Percentiles rank a stretch among this genome's conserved stretches.
Conservation (phyloP, 2,329 filamentous ascomycete species). For the Tolypocladium inflatum region DNA sequence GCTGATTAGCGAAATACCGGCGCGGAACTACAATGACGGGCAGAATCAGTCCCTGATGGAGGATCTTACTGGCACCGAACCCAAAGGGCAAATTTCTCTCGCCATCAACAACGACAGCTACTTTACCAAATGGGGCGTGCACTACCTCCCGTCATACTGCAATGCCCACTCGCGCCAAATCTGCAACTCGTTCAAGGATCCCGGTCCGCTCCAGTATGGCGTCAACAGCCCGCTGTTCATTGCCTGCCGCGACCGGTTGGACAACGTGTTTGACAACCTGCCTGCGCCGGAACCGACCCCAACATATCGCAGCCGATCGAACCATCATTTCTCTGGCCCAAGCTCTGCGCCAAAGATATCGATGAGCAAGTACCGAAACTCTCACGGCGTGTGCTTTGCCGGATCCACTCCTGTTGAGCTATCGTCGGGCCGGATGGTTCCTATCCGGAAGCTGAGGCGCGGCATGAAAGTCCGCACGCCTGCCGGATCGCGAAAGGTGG, state of each 20-base stretch:
- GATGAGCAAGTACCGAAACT: slow-evolving; percentile 36
- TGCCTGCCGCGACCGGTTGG: slow-evolving; percentile 37
- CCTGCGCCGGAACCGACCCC: slow-evolving; percentile 32
- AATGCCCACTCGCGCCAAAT: slow-evolving; percentile 46
- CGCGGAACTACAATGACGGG: slow-evolving; percentile 22
- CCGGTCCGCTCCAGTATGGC: slow-evolving; percentile 46
- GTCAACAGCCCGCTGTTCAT: slow-evolving; percentile 40
- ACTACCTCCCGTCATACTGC: slow-evolving; percentile 48
- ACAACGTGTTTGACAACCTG: slow-evolving; percentile 37
- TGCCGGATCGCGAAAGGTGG: slow-evolving; percentile 35
- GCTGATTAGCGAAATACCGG: slow-evolving; percentile 25
- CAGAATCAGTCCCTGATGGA: slow-evolving; percentile 36
- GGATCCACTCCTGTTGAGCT: slow-evolving; percentile 37
- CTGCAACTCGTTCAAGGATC: slow-evolving; percentile 54
- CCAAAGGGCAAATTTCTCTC: slow-evolving; percentile 39
- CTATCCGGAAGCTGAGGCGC: slow-evolving; percentile 31
- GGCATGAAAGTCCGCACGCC: slow-evolving; percentile 43
- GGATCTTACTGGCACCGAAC: slow-evolving; percentile 34
- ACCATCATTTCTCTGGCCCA: background rate
- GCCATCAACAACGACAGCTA: slow-evolving; percentile 29
- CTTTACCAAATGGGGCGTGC: slow-evolving; percentile 43
- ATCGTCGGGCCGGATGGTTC: slow-evolving; percentile 26
- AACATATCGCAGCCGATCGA: background rate
- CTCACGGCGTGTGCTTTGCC: slow-evolving; percentile 40
- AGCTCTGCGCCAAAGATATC: slow-evolving; percentile 10